phyloP scores from a whole-genome alignment of 768 basidiomycete genomes.

The Clathrus columnatus region DNA sequence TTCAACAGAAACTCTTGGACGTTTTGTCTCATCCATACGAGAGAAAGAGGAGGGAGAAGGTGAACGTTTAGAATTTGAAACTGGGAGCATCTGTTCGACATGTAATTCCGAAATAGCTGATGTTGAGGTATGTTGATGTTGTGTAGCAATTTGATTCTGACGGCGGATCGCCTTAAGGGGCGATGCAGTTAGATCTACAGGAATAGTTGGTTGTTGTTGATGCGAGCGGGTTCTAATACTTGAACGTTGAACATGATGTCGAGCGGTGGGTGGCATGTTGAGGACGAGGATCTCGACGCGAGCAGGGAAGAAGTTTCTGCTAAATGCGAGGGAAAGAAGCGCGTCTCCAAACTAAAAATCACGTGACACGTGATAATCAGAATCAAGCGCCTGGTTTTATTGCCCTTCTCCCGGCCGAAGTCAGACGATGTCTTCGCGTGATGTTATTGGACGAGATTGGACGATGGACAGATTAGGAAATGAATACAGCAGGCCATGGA shows the following conservation, averaged over 20 bases:
- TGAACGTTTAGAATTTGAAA: neutral
- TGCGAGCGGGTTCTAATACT: conserved; percentile 9
- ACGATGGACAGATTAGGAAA: neutral
- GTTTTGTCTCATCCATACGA: neutral
- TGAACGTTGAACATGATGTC: conserved; percentile 1
- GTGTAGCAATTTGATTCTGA: neutral
- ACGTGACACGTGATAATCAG: conserved; percentile 1
- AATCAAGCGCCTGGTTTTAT: too few relatives aligned
- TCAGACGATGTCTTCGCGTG: neutral
- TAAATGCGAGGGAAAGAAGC: neutral
- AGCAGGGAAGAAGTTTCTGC: neutral
- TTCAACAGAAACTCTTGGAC: neutral
- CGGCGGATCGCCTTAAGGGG: conserved; percentile 10
- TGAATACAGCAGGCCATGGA: neutral
- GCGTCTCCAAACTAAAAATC: conserved; percentile 1
- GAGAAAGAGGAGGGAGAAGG: conserved; percentile 3
- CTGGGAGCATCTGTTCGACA: neutral
- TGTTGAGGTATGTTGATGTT: neutral
- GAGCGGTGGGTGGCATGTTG: neutral
- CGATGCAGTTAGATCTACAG: conserved; percentile 4
- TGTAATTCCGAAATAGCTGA: neutral
- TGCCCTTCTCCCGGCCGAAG: too few relatives aligned
- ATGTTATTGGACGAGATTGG: neutral
- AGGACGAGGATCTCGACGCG: neutral
- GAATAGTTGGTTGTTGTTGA: neutral